These are phyloP conservation scores for Pouteria glomerata DNA, from an alignment of 148 eudicot genomes.

Conservation along the genomic window DNA sequence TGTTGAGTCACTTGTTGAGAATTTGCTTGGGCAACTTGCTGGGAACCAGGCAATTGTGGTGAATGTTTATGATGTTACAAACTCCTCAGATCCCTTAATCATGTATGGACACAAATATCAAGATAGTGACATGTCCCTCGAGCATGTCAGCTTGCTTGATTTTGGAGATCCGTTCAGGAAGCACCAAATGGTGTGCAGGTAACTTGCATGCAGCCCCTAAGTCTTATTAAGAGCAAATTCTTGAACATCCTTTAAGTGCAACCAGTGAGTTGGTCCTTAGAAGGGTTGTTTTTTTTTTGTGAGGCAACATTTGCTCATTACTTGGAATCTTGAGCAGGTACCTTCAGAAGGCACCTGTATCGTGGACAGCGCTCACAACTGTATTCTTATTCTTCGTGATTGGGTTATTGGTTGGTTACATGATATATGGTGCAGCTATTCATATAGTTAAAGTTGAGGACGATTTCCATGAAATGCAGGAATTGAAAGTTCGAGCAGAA, in stretches of 20 bases:
- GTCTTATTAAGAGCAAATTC: neutral
- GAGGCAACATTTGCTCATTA: no score
- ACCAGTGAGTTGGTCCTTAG: neutral
- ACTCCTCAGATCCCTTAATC: constrained; percentile 52
- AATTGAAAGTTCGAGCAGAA: constrained; percentile 55
- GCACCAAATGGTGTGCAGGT: constrained; percentile 71
- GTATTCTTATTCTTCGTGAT: constrained; percentile 33
- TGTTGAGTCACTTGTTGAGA: constrained; percentile 71
- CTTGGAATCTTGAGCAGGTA: constrained; percentile 32
- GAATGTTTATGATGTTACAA: constrained; percentile 61
- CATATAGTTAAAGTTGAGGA: constrained; percentile 59
- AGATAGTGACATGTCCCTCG: constrained; percentile 48
- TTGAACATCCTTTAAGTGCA: neutral
- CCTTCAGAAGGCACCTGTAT: constrained; percentile 47
- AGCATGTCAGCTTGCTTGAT: constrained; percentile 47
- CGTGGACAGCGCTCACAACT: constrained; percentile 38
- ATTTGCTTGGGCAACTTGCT: constrained; percentile 67
- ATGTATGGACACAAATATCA: constrained; percentile 56
- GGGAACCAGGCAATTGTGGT: constrained; percentile 56
- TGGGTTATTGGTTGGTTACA: constrained; percentile 35
- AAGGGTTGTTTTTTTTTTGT: no score
- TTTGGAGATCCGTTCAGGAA: constrained; percentile 71
- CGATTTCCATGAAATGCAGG: constrained; percentile 55
- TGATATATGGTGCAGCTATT: constrained; percentile 37
- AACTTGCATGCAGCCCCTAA: constrained; percentile 11